A percentile compares a stretch with the other conserved stretches of the same genome.
These are phyloP conservation scores for Penicillium canescens DNA, from an alignment of 495 filamentous ascomycete genomes.

Conservation along the genomic window DNA sequence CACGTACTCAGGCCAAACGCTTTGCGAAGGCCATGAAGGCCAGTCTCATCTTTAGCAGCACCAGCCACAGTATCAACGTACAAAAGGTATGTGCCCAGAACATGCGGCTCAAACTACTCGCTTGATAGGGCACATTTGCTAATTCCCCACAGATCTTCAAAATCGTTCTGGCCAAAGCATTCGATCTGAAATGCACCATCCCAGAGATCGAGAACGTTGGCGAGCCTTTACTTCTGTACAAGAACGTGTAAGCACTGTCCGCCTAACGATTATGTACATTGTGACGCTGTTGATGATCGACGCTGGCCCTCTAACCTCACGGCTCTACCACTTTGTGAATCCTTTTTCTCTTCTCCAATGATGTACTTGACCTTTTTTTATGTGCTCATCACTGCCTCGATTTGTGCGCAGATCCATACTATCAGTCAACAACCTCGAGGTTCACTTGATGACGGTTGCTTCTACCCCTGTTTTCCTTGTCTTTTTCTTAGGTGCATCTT, in stretches of 20 bases:
- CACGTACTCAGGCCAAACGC: constrained; percentile 68
- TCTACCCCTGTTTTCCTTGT: constrained; percentile 12
- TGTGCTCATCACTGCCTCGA: constrained; percentile 8
- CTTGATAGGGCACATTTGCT: constrained; percentile 8
- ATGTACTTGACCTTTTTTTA: constrained; percentile 27
- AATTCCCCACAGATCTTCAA: constrained; percentile 83
- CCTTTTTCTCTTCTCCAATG: constrained; percentile 14
- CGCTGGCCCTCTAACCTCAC: constrained; percentile 27
- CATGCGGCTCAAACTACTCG: not conserved
- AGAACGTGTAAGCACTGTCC: constrained; percentile 57
- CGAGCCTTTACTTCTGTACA: constrained; percentile 93
- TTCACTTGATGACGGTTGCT: constrained; percentile 7
- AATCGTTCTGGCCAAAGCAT: constrained; percentile 97
- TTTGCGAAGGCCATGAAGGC: constrained; percentile 99
- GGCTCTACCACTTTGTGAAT: constrained; percentile 21
- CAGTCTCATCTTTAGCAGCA: constrained; percentile 95
- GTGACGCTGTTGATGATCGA: constrained; percentile 40
- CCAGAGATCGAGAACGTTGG: constrained; percentile 97
- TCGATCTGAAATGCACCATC: constrained; percentile 98
- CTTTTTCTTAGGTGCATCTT: constrained; percentile 8
- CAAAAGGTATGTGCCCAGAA: constrained; percentile 71
- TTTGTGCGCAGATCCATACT: not conserved
- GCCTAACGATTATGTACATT: constrained; percentile 41
- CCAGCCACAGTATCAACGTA: constrained; percentile 98
- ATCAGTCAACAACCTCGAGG: constrained; percentile 2